phyloP scores from a whole-genome alignment of 2,329 filamentous ascomycete genomes.

The Calonectria honghensis region DNA sequence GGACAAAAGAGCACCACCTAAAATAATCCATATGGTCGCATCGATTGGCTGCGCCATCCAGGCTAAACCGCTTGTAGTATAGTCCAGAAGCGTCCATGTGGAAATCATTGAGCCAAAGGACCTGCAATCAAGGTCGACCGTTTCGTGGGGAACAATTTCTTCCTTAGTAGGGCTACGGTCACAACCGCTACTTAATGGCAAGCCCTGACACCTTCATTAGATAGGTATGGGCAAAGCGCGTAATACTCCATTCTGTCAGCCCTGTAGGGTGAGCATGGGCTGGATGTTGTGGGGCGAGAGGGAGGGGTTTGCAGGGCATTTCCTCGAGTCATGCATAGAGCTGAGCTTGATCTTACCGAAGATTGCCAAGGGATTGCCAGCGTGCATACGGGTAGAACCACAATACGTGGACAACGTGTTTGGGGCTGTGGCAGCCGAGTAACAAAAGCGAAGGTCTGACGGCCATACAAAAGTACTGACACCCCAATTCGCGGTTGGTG shows the following conservation, averaged over 20 bases:
- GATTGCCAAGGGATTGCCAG: neutral
- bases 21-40: neutral
- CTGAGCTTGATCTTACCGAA: neutral
- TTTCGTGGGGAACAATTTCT: neutral
- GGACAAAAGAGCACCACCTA: neutral
- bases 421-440: neutral
- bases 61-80: neutral
- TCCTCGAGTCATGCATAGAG: neutral
- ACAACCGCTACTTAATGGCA: neutral
- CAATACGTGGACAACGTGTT: neutral
- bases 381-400: neutral
- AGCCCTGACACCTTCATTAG: neutral
- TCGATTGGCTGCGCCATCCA: neutral
- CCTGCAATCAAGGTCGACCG: neutral
- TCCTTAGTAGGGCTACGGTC: neutral
- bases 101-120: neutral
- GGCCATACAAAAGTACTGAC: neutral
- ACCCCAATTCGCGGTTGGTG: neutral
- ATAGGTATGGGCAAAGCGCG: neutral
- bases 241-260: neutral
- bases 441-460: neutral
- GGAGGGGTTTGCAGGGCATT: neutral
- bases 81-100: neutral
- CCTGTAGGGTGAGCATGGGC: neutral
- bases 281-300: no score